A percentile compares a stretch with the other conserved stretches of the same genome.
phyloP scores from a whole-genome alignment of 129 eudicot species.

The Mikania micrantha region DNA sequence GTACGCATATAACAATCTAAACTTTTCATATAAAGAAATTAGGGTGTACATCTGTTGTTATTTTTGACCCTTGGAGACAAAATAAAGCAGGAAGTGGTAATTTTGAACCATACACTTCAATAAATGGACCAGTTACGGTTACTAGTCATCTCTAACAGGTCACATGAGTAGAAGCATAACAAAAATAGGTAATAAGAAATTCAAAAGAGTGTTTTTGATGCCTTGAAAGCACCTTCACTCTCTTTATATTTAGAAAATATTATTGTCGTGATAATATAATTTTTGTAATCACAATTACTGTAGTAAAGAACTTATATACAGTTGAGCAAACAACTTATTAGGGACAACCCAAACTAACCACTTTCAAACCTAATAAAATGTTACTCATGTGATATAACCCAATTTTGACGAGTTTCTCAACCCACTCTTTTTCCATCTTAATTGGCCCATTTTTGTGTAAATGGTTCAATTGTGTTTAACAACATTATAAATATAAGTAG shows the following conservation, averaged over 20 bases:
- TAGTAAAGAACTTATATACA: no score
- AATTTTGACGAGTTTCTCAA: neutral
- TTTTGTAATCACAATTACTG: neutral
- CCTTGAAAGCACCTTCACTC: neutral
- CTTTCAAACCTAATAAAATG: neutral
- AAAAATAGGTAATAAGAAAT: no score
- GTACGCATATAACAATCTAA: neutral
- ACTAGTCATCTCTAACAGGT: neutral
- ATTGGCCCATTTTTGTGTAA: neutral
- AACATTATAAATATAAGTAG: constrained; percentile 7
- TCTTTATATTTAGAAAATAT: neutral
- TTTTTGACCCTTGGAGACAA: neutral
- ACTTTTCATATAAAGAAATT: neutral
- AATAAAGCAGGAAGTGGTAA: neutral
- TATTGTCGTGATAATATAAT: neutral
- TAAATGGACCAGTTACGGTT: neutral
- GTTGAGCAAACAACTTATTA: no score
- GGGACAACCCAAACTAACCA: neutral
- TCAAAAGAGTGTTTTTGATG: neutral
- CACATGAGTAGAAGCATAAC: neutral
- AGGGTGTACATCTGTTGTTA: neutral
- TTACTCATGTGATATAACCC: neutral
- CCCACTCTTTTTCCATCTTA: neutral
- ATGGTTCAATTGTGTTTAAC: neutral
- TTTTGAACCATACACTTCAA: neutral